A percentile compares a stretch with the other conserved stretches of the same genome.
These are phyloP conservation scores for Sarocladium kiliense DNA, from an alignment of 2,329 filamentous ascomycete genomes.

Conservation along the genomic window DNA sequence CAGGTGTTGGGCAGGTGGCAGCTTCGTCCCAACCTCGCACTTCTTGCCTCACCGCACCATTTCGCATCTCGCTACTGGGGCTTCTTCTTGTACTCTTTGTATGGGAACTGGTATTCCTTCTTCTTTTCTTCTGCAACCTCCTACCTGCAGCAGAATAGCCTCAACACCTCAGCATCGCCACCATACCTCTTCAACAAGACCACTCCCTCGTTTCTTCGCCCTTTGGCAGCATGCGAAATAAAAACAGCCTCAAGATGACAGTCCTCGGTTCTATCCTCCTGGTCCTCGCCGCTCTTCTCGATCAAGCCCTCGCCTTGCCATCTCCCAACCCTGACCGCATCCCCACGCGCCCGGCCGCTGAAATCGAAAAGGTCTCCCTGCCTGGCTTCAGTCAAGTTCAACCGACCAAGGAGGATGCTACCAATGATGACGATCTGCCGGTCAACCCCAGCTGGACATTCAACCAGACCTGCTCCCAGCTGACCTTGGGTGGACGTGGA, in stretches of 20 bases:
- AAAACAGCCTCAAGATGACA: background rate
- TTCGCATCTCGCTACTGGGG: too few species aligned
- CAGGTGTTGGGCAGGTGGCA: background rate
- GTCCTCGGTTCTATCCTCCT: background rate
- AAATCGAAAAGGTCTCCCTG: slow-evolving; percentile 2
- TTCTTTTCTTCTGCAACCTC: background rate
- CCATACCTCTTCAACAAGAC: too few species aligned
- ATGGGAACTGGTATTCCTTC: too few species aligned
- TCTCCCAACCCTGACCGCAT: background rate
- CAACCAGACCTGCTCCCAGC: slow-evolving; percentile 13
- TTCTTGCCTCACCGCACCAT: too few species aligned
- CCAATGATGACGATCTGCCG: background rate
- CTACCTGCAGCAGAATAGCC: background rate
- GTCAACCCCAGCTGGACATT: slow-evolving; percentile 9
- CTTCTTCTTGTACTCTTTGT: too few species aligned
- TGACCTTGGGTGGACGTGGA: slow-evolving; percentile 17
- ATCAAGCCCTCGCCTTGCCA: background rate
- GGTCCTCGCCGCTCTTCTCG: background rate
- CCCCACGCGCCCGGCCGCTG: background rate
- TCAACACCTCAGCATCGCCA: too few species aligned
- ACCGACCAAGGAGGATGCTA: background rate
- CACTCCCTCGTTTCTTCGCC: too few species aligned
- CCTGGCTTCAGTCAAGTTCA: slow-evolving; percentile 4
- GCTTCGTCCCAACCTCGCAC: background rate
- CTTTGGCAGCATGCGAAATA: background rate